phyloP scores from a whole-genome alignment of 148 eudicot genomes.

The Chenopodium formosanum region DNA sequence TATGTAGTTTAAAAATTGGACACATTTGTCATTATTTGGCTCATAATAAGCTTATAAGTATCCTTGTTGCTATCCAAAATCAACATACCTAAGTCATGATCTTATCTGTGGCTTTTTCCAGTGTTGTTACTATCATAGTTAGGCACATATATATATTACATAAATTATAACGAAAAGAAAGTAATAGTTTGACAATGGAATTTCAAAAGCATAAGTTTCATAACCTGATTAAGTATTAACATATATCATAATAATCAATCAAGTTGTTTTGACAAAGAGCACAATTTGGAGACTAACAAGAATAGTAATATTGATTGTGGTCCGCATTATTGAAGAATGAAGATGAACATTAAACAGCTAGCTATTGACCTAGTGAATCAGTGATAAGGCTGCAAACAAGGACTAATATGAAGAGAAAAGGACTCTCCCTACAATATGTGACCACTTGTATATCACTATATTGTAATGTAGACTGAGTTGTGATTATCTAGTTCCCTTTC shows the following conservation, averaged over 20 bases:
- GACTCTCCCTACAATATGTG: not conserved
- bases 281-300: no score
- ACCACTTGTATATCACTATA: not conserved
- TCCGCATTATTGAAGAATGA: not conserved
- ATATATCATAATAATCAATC: not conserved
- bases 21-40: no score
- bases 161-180: not conserved
- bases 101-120: not conserved
- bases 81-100: not conserved
- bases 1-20: no score
- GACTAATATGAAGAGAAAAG: not conserved
- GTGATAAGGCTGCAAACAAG: conserved; percentile 14
- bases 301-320: not conserved
- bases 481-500: no score
- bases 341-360: not conserved
- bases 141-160: not conserved
- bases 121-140: not conserved
- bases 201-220: no score
- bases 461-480: no score
- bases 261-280: not conserved
- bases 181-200: not conserved
- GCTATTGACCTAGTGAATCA: not conserved
- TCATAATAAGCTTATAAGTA: no score
- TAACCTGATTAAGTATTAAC: no score
- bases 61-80: no score